phyloP scores from a whole-genome alignment of 2,329 filamentous ascomycete genomes.

The Lasiodiplodia gonubiensis region DNA sequence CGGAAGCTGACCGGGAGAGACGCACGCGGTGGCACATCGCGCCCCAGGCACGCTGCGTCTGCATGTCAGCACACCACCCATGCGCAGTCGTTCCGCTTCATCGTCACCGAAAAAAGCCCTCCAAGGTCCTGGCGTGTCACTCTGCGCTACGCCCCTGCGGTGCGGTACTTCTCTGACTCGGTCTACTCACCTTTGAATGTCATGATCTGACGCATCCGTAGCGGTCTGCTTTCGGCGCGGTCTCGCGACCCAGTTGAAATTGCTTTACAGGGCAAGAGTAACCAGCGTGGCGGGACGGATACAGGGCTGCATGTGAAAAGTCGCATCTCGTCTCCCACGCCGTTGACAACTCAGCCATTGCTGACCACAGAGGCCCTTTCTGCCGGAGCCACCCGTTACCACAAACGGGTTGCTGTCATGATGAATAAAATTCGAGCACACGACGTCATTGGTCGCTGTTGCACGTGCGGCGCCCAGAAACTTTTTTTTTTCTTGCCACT shows the following conservation, averaged over 20 bases:
- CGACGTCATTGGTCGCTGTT: background rate
- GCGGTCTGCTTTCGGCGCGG: background rate
- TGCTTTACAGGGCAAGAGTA: no score
- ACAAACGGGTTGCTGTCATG: constrained; percentile 1
- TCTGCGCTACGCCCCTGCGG: constrained; percentile 1
- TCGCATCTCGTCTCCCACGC: background rate
- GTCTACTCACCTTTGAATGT: background rate
- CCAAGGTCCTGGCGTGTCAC: background rate
- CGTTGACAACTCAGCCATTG: constrained; percentile 5
- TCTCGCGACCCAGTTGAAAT: background rate
- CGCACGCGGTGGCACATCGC: constrained; percentile 21
- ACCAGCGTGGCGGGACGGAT: background rate
- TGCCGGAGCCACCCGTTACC: constrained; percentile 2
- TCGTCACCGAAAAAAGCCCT: background rate
- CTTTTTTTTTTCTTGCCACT: constrained; percentile 2
- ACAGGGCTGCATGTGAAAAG: constrained; percentile 5
- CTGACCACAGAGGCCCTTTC: constrained; percentile 7
- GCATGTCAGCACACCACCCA: constrained; percentile 19
- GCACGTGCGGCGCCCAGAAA: background rate
- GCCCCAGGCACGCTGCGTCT: constrained; percentile 20
- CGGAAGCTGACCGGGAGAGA: constrained; percentile 9
- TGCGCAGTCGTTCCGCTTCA: background rate
- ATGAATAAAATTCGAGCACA: background rate
- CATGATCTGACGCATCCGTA: constrained; percentile 10
- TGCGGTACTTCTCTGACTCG: background rate